Percentiles rank a stretch among this genome's conserved stretches.
phyloP scores from a whole-genome alignment of 2,329 filamentous ascomycete genomes.

The Colletotrichum cereale region DNA sequence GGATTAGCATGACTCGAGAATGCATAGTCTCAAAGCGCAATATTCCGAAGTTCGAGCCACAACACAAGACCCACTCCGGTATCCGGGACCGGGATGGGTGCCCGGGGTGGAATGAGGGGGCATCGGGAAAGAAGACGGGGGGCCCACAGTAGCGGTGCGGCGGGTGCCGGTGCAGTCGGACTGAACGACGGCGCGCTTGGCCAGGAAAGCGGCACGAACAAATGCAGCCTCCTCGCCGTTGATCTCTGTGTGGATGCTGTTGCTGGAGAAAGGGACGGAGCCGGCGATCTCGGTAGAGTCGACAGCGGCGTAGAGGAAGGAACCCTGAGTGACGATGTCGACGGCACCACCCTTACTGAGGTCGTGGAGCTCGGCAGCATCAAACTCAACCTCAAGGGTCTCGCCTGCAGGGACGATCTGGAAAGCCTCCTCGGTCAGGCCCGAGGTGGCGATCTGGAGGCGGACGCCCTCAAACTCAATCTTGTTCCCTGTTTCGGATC shows the following conservation, averaged over 20 bases:
- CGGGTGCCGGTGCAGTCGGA: conserved; percentile 66
- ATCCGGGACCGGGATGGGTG: background rate
- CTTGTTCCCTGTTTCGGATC: conserved; percentile 38
- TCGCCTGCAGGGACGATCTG: conserved; percentile 60
- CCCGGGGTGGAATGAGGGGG: background rate
- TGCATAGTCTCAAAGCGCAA: too few relatives aligned
- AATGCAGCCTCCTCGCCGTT: conserved; percentile 67
- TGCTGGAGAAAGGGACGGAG: conserved; percentile 68
- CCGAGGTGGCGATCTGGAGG: conserved; percentile 59
- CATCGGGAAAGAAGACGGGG: background rate
- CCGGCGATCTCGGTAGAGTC: conserved; percentile 67
- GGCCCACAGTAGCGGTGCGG: conserved; percentile 53
- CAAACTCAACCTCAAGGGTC: conserved; percentile 65
- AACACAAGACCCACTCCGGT: background rate
- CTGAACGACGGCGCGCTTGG: conserved; percentile 65
- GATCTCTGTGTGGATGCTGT: conserved; percentile 68
- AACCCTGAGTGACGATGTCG: conserved; percentile 67
- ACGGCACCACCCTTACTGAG: conserved; percentile 65
- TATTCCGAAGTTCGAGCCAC: background rate
- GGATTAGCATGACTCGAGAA: background rate
- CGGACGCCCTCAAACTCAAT: conserved; percentile 67
- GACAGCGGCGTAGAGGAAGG: conserved; percentile 66
- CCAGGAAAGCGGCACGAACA: conserved; percentile 58
- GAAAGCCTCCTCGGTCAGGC: conserved; percentile 64
- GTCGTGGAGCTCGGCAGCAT: conserved; percentile 68